Evolutionary conservation across 257 asterid genomes (phyloP).

Genomic region (Striga asiatica): DNA sequence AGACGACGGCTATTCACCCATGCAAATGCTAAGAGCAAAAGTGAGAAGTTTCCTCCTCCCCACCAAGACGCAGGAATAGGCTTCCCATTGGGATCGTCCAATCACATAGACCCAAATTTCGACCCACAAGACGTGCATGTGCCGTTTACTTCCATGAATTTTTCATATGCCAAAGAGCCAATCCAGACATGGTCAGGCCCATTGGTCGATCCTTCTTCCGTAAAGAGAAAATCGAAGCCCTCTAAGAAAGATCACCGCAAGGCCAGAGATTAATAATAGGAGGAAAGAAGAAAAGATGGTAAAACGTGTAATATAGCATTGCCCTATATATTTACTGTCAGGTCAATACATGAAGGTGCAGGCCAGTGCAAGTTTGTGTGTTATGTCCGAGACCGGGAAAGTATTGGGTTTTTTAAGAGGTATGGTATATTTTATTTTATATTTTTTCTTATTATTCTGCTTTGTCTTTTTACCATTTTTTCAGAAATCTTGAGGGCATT

Average conservation of each 20-base stretch:
- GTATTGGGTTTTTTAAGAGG: slow-evolving; percentile 16
- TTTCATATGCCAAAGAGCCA: slow-evolving; percentile 60
- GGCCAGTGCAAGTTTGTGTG: slow-evolving; percentile 13
- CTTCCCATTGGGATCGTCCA: slow-evolving; percentile 62
- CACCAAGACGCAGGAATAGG: slow-evolving; percentile 87
- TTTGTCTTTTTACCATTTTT: slow-evolving; percentile 11
- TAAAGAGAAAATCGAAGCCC: slow-evolving; percentile 27
- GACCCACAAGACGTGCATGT: slow-evolving; percentile 52
- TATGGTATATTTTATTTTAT: neutral
- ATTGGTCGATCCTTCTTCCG: slow-evolving; percentile 38
- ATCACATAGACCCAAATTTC: slow-evolving; percentile 47
- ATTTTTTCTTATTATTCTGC: slow-evolving; percentile 1
- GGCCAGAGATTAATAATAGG: slow-evolving; percentile 6
- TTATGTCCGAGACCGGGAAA: slow-evolving; percentile 19
- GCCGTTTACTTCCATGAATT: slow-evolving; percentile 61
- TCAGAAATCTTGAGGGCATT: slow-evolving; percentile 15
- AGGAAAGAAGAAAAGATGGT: slow-evolving; percentile 2
- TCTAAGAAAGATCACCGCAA: slow-evolving; percentile 27
- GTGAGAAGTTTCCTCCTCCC: slow-evolving; percentile 95
- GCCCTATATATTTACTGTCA: slow-evolving; percentile 16
- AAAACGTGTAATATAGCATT: slow-evolving; percentile 9
- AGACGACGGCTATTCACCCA: slow-evolving; percentile 65
- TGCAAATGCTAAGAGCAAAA: slow-evolving; percentile 90
- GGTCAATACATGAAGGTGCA: slow-evolving; percentile 25
- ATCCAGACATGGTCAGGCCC: slow-evolving; percentile 80